Base-by-base conservation (phyloP, 805 yeast species). In the Tetrapisispora nanseiensis region DNA sequence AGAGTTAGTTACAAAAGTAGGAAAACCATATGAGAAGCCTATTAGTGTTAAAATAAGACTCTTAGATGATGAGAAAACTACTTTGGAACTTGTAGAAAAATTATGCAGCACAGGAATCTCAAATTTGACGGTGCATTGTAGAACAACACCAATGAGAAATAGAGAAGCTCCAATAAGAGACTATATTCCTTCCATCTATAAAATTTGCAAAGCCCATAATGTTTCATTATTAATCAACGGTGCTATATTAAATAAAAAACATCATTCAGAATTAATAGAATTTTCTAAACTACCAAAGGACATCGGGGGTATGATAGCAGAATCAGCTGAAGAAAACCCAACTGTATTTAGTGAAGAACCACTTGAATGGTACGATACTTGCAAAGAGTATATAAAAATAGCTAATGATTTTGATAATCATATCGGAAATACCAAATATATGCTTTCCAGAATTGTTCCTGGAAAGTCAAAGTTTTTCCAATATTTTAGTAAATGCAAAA, bases 251-350 rank as follows among this genome's bases (percentile, higher is more conserved):
- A 68, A 75, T 39, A 66, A 78, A 34, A 46, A 54, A 4, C 92
- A 89, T 42, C 76, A 72, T 46, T 46, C 51, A 7, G 64, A 66
- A 21, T 55, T 89, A 33, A 80, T 76, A 52, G 50, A 62, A 9
- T 57, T 62, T n/a, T 74, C 72, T 50, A 76, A 80, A 1, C 41
- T 60, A 12, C 48, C 57, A 5, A 70, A 71, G 1, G 74, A 75
- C 40, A 64, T 82, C n/a, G 95, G 97, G 4, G 89, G 86, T 6
- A 90, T 92, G 98, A 78, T 89, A 54, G 98, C 97, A 1, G 82
- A 86, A 26, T 77, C 78, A 24, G 97, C 97, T 0, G 97, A 92
- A 62, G 56, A 72, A 6, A 89, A 92, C 56, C 92, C 95, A 7
- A 71, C 95, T 1, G 80, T 85, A 30, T 92, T 92, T 59, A 59